Conservation (phyloP, 164 flowering plant species). For the Tetracentron sinense region DNA sequence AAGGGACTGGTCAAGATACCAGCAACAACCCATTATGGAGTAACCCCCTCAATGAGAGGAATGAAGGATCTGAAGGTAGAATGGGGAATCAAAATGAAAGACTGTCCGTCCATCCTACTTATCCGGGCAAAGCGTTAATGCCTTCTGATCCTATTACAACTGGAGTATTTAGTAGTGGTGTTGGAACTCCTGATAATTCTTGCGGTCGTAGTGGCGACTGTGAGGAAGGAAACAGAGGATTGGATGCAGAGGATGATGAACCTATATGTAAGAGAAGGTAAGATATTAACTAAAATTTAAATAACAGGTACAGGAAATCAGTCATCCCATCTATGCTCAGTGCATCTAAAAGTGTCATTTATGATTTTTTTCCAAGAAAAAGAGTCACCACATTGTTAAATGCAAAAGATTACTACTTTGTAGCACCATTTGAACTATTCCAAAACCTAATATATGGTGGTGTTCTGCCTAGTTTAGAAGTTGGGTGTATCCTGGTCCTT, state of each 20-base stretch:
- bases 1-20: slow-evolving; percentile 35
- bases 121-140: slow-evolving; percentile 23
- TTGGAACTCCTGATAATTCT: slow-evolving; percentile 44
- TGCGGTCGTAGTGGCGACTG: slow-evolving; percentile 57
- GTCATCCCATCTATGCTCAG: not conserved
- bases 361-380: not conserved
- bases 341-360: not conserved
- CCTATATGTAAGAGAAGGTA: slow-evolving; percentile 77
- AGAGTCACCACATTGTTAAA: not conserved
- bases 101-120: slow-evolving; percentile 24
- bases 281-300: slow-evolving; percentile 2
- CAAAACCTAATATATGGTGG: too few relatives aligned
- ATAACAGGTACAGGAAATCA: not conserved
- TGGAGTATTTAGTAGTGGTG: slow-evolving; percentile 26
- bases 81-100: slow-evolving; percentile 38
- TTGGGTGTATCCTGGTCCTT: too few relatives aligned
- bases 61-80: slow-evolving; percentile 39
- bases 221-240: slow-evolving; percentile 52
- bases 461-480: too few relatives aligned
- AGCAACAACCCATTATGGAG: slow-evolving; percentile 24
- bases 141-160: slow-evolving; percentile 21
- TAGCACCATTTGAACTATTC: too few relatives aligned
- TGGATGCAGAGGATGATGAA: slow-evolving; percentile 49
- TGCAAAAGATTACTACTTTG: too few relatives aligned
- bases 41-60: slow-evolving; percentile 30